These are phyloP conservation scores for Aspergillus sp. DNA, from an alignment of 2,329 filamentous ascomycete genomes.

Conservation along the genomic window DNA sequence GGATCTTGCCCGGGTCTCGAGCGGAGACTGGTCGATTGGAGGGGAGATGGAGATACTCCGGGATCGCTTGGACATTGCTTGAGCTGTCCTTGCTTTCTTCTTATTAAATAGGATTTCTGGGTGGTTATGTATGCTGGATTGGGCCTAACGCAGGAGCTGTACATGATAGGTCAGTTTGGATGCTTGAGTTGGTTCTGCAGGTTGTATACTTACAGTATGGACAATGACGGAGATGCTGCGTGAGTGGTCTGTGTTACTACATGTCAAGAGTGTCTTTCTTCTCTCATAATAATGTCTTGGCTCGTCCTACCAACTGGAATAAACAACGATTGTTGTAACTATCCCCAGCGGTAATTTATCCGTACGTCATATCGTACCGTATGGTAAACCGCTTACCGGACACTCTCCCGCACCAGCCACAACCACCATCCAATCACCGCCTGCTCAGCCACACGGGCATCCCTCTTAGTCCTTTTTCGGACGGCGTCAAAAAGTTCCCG, in stretches of 20 bases:
- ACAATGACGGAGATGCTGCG: background rate
- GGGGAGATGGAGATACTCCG: slow-evolving; percentile 45
- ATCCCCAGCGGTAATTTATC: background rate
- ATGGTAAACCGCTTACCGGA: slow-evolving; percentile 1
- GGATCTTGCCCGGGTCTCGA: slow-evolving; percentile 15
- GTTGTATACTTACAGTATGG: background rate
- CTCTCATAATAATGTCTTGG: background rate
- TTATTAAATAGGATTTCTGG: background rate
- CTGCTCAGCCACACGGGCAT: slow-evolving; percentile 2
- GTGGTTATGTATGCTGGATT: background rate
- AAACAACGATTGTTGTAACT: too few relatives aligned
- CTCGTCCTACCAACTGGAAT: background rate
- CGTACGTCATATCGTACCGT: background rate
- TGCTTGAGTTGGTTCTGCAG: slow-evolving; percentile 8
- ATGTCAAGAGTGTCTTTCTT: background rate
- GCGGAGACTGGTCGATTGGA: slow-evolving; percentile 25
- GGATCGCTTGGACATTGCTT: slow-evolving; percentile 55
- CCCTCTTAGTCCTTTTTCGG: slow-evolving; percentile 5
- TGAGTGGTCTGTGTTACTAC: background rate
- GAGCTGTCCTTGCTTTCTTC: background rate
- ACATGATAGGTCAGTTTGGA: slow-evolving; percentile 16
- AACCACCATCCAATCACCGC: slow-evolving; percentile 1
- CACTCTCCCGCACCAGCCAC: slow-evolving; percentile 4
- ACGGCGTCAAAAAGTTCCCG: slow-evolving; percentile 10
- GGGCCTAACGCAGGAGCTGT: background rate